Evolutionary conservation across 371 early-diverging fungal species (phyloP), one percentile per base, ranked within the genome.

Genomic region (Dichotomocladium elegans): DNA sequence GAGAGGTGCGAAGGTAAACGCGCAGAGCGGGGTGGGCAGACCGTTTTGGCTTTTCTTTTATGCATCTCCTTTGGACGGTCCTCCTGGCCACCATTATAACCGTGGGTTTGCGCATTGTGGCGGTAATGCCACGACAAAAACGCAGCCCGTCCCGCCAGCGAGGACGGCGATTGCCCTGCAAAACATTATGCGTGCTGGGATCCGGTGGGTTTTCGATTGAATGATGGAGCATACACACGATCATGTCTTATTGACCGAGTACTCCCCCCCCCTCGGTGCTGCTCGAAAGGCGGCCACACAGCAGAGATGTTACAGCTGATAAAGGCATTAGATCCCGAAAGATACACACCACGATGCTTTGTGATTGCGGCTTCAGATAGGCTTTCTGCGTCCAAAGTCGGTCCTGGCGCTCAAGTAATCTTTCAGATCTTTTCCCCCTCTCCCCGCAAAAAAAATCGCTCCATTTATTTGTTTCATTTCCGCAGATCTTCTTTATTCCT

Each of bases 281-380:
- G 41, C 21, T 5, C 12, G 11, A 29, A 21, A 80, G 85, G 86
- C 25, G 91, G 91, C 15, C 91, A 90, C 51, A 89, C 91, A 1
- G 77, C 80, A 3, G 94, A 94, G 60, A 91, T 94, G 90, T 53
- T 89, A 10, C 79, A 78, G 28, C 64, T 92, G n/a, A 25, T 86
- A 0, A 48, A 70, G 8, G 64, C 65, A 1, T 43, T 92, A 1
- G 72, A 82, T 24, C 29, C 66, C 29, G 21, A 19, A 2, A 57
- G 60, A 24, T 90, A 88, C 51, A 28, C 46, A 2, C 88, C 85
- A 9, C 77, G 91, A 11, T 49, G 61, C 17, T 91, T 90, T 61
- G 49, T 89, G 2, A 55, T 87, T 3, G 81, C 90, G 0, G 60
- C 72, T 27, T 75, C 70, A 2, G 92, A 91, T 63, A 17, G 29